A percentile compares a stretch with the other conserved stretches of the same genome.
phyloP scores from a whole-genome alignment of 2,329 filamentous ascomycete species.

The Exophiala xenobiotica region DNA sequence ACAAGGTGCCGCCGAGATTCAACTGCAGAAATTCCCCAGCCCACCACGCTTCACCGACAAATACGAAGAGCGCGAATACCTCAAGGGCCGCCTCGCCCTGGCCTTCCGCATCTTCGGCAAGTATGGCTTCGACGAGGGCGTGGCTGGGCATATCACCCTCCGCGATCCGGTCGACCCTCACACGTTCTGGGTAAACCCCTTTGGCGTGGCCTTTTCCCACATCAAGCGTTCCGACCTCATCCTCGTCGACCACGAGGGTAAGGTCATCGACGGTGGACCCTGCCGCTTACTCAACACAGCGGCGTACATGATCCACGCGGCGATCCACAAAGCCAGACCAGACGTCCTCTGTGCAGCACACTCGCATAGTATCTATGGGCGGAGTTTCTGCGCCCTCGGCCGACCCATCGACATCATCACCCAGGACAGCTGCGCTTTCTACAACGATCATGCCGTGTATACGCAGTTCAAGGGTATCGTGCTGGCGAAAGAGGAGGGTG shows the following conservation, averaged over 20 bases:
- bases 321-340: conserved; percentile 58
- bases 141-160: conserved; percentile 59
- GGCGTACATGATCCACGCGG: conserved; percentile 62
- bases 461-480: conserved; percentile 42
- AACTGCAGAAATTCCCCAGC: conserved; percentile 27
- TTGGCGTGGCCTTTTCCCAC: conserved; percentile 23
- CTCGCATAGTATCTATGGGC: conserved; percentile 59
- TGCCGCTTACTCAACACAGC: conserved; percentile 43
- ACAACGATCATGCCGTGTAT: conserved; percentile 45
- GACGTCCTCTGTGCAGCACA: conserved; percentile 61
- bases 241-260: conserved; percentile 41
- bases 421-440: conserved; percentile 57
- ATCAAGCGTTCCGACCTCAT: conserved; percentile 45
- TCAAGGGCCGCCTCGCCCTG: conserved; percentile 49
- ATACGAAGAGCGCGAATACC: conserved; percentile 39
- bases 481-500: conserved; percentile 42
- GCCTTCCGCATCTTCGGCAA: conserved; percentile 61
- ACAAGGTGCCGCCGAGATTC: conserved; percentile 11
- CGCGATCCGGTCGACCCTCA: conserved; percentile 54
- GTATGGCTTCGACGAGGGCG: conserved; percentile 58
- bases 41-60: conserved; percentile 30
- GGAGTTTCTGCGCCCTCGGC: conserved; percentile 63
- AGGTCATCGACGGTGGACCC: conserved; percentile 42
- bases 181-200: conserved; percentile 49
- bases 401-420: conserved; percentile 59